Percentiles rank a stretch among this genome's conserved stretches.
These are phyloP conservation scores for Gonapodya sp. DNA, from an alignment of 192 early-diverging fungal genomes.

Conservation along the genomic window DNA sequence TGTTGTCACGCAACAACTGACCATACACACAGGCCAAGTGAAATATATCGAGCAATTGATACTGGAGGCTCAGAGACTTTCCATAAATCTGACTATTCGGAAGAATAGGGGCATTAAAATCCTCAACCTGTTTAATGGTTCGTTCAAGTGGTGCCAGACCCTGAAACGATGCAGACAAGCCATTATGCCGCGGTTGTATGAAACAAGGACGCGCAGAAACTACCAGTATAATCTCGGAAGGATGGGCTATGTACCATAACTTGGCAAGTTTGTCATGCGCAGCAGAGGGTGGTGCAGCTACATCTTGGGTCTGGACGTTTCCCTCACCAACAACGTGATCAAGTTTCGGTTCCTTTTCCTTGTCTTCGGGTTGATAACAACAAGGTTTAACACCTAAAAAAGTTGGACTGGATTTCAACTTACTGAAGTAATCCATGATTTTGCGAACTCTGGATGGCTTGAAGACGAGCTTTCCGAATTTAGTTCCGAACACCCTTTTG, in stretches of 20 bases:
- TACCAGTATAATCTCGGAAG: neutral
- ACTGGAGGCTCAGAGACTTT: neutral
- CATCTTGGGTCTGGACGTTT: neutral
- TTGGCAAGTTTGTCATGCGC: neutral
- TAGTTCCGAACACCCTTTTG: neutral
- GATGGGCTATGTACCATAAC: neutral
- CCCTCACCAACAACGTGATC: neutral
- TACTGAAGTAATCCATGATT: neutral
- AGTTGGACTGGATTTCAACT: no score
- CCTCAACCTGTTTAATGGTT: neutral
- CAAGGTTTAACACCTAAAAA: no score
- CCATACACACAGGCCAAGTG: neutral
- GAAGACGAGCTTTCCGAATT: neutral
- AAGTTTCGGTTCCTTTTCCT: neutral
- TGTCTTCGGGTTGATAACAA: neutral
- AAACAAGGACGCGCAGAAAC: neutral
- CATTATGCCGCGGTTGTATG: no score
- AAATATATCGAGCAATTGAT: neutral
- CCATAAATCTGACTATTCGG: neutral
- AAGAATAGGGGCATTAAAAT: neutral
- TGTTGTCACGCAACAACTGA: neutral
- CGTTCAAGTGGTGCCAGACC: neutral
- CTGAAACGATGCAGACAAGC: no score
- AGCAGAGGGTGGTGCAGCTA: neutral
- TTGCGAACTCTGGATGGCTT: neutral